Conservation (phyloP, 2,329 filamentous ascomycete genomes). For the Penicillium sp. region DNA sequence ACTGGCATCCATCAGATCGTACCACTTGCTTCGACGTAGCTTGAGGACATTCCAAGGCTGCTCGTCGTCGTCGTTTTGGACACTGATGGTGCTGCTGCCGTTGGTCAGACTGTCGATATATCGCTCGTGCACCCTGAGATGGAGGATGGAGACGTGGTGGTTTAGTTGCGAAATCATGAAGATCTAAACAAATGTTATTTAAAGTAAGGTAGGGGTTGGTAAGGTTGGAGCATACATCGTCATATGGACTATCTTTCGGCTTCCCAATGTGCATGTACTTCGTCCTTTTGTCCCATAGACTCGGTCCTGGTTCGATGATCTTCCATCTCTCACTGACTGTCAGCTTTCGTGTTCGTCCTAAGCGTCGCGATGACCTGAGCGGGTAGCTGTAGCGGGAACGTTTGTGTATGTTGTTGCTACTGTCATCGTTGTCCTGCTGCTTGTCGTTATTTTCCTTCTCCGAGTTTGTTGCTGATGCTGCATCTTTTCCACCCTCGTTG, state of each 20-base stretch:
- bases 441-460: slow-evolving; percentile 21
- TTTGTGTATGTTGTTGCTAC: slow-evolving; percentile 33
- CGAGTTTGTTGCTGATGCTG: background rate
- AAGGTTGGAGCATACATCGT: slow-evolving; percentile 53
- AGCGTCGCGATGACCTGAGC: slow-evolving; percentile 27
- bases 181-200: slow-evolving; percentile 45
- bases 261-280: slow-evolving; percentile 57
- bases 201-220: background rate
- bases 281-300: slow-evolving; percentile 55
- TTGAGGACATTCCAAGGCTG: slow-evolving; percentile 50
- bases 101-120: slow-evolving; percentile 54
- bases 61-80: slow-evolving; percentile 22
- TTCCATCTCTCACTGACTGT: slow-evolving; percentile 52
- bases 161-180: slow-evolving; percentile 61
- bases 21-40: slow-evolving; percentile 56
- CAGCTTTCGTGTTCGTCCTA: slow-evolving; percentile 37
- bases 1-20: slow-evolving; percentile 52
- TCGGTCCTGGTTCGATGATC: slow-evolving; percentile 46
- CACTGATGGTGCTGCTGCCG: slow-evolving; percentile 32
- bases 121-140: slow-evolving; percentile 53
- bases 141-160: slow-evolving; percentile 59
- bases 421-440: slow-evolving; percentile 17
- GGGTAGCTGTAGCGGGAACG: slow-evolving; percentile 34
- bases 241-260: slow-evolving; percentile 42
- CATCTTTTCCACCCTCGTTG: slow-evolving; percentile 16